phyloP scores from a whole-genome alignment of 2,329 filamentous ascomycete genomes.

The Geoglossum cookeanum region DNA sequence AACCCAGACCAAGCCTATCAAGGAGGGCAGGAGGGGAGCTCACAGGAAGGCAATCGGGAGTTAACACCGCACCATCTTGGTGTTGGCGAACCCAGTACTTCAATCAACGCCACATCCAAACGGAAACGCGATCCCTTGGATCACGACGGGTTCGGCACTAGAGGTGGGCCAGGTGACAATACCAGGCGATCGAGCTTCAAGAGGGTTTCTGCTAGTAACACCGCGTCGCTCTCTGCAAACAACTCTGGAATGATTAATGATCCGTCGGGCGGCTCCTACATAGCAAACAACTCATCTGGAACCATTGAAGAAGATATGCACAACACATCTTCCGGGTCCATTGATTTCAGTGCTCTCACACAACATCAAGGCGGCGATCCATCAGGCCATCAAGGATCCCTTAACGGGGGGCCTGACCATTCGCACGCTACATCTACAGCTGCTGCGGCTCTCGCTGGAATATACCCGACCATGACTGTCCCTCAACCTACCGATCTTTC shows the following conservation, averaged over 20 bases:
- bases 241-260: slow-evolving; percentile 1
- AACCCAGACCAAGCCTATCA: neutral
- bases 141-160: slow-evolving; percentile 1
- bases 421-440: slow-evolving; percentile 39
- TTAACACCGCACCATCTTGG: neutral
- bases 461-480: slow-evolving; percentile 37
- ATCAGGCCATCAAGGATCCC: neutral
- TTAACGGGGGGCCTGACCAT: slow-evolving; percentile 17
- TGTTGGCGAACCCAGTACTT: neutral
- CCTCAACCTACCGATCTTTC: slow-evolving; percentile 35
- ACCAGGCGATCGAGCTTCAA: slow-evolving; percentile 3
- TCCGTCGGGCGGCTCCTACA: neutral
- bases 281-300: neutral
- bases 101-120: slow-evolving; percentile 1
- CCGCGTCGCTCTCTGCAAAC: neutral
- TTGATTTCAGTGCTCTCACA: slow-evolving; percentile 5
- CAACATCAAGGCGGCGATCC: slow-evolving; percentile 3
- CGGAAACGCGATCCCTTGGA: slow-evolving; percentile 5
- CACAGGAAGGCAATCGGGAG: neutral
- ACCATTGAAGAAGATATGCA: slow-evolving; percentile 1
- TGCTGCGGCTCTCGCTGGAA: slow-evolving; percentile 35
- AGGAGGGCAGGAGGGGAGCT: neutral
- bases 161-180: slow-evolving; percentile 1
- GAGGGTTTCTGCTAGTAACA: slow-evolving; percentile 2
- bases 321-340: slow-evolving; percentile 1